Conservation (phyloP, 164 flowering plant genomes). For the Berberis vulgaris region DNA sequence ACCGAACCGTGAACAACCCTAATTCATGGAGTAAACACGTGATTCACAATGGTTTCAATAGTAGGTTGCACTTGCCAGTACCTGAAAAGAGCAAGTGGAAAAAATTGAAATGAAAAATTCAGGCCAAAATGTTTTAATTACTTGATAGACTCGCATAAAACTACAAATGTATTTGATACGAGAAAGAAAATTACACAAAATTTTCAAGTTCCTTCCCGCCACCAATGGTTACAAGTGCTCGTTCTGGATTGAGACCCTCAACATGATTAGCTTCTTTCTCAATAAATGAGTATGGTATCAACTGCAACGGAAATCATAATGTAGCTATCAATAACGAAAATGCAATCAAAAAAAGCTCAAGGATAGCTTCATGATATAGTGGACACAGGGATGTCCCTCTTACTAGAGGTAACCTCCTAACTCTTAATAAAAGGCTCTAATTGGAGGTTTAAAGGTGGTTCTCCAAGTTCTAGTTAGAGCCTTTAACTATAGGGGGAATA, state of each 20-base stretch:
- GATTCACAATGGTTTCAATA: slow-evolving; percentile 99
- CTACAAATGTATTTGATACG: not conserved
- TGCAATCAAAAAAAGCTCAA: not conserved
- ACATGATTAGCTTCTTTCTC: slow-evolving; percentile 99
- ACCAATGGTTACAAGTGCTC: slow-evolving; percentile 93
- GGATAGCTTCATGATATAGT: too few relatives aligned
- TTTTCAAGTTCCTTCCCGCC: slow-evolving; percentile 97
- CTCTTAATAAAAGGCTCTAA: too few relatives aligned
- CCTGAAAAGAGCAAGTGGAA: slow-evolving; percentile 53
- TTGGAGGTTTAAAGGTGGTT: too few relatives aligned
- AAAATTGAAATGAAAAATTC: slow-evolving; percentile 55
- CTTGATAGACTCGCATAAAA: not conserved
- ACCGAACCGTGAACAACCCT: slow-evolving; percentile 43
- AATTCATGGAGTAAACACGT: slow-evolving; percentile 98
- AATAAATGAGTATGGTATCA: slow-evolving; percentile 93
- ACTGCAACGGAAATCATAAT: slow-evolving; percentile 36
- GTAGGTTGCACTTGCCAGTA: slow-evolving; percentile 96
- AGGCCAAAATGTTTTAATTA: slow-evolving; percentile 16
- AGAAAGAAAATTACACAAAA: slow-evolving; percentile 60
- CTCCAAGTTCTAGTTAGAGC: too few relatives aligned
- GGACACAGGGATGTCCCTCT: too few relatives aligned
- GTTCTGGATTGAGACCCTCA: slow-evolving; percentile 95
- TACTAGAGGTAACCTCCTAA: too few relatives aligned
- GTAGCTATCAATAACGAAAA: not conserved
- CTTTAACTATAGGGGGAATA: too few relatives aligned